These are phyloP conservation scores for Penicillium sp. DNA, from an alignment of 2,329 filamentous ascomycete species.

Conservation along the genomic window DNA sequence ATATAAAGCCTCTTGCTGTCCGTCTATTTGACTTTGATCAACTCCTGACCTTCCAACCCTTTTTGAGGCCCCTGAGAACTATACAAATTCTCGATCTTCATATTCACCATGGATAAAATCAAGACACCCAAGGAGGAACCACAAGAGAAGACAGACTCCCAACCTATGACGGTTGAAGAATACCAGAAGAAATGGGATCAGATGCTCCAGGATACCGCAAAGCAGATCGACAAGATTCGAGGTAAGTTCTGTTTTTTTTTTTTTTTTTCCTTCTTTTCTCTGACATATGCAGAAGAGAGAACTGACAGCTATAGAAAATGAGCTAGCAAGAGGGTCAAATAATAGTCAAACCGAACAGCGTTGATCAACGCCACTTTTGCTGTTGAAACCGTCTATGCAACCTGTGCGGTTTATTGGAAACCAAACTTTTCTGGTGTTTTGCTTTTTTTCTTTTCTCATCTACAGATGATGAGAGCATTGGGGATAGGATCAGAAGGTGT, in stretches of 20 bases:
- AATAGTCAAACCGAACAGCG: background rate
- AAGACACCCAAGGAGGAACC: conserved; percentile 1
- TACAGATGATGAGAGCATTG: background rate
- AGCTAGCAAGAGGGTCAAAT: background rate
- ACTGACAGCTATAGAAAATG: conserved; percentile 12
- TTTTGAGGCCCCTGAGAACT: background rate
- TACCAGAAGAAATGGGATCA: conserved; percentile 11
- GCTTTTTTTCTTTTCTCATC: background rate
- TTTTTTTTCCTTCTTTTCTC: no score
- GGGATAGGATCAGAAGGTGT: background rate
- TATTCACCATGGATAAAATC: conserved; percentile 4
- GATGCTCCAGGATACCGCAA: conserved; percentile 6
- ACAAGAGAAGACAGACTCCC: background rate
- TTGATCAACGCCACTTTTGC: background rate
- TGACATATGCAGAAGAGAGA: conserved; percentile 3
- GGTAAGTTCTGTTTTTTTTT: background rate
- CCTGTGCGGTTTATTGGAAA: background rate
- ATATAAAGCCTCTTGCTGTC: conserved; percentile 8
- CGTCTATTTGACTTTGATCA: background rate
- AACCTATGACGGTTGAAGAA: background rate
- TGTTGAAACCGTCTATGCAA: background rate
- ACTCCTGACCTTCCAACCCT: background rate
- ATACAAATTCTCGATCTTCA: background rate
- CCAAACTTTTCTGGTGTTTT: background rate
- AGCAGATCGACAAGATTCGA: conserved; percentile 10